Evolutionary conservation across 441 rosid species (phyloP).

Genomic region (Croton setiger): DNA sequence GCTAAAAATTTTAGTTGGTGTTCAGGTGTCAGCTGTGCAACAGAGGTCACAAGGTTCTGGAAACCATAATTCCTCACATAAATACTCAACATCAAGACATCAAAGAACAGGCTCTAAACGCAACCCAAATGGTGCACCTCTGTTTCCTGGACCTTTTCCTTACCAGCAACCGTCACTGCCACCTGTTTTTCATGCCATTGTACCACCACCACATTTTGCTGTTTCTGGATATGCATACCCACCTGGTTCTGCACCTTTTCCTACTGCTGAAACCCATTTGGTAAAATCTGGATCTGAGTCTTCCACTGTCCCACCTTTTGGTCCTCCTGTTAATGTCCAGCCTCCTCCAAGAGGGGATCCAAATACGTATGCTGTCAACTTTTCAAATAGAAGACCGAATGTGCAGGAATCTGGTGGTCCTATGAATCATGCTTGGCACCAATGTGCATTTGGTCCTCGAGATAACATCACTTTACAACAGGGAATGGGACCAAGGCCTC

Average conservation of each 20-base stretch:
- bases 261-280: constrained; percentile 51
- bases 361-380: constrained; percentile 39
- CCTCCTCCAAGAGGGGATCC: constrained; percentile 62
- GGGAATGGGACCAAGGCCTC: constrained; percentile 63
- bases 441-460: constrained; percentile 52
- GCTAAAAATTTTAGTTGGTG: constrained; percentile 15
- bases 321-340: constrained; percentile 52
- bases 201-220: constrained; percentile 60
- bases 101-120: constrained; percentile 63
- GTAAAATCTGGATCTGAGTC: constrained; percentile 57
- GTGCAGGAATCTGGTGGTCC: constrained; percentile 46
- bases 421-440: constrained; percentile 61
- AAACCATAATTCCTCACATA: constrained; percentile 47
- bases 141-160: constrained; percentile 47
- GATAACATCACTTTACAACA: constrained; percentile 54
- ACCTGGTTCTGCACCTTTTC: constrained; percentile 63
- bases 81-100: constrained; percentile 50
- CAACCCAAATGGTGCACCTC: constrained; percentile 51
- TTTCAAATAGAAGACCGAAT: constrained; percentile 47
- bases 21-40: constrained; percentile 54
- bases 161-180: constrained; percentile 49
- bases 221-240: constrained; percentile 59
- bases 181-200: constrained; percentile 58
- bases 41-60: constrained; percentile 54
- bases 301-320: constrained; percentile 49